Percentiles rank a stretch among this genome's conserved stretches.
Evolutionary conservation across 176 grass and related monocot genomes (phyloP).

Genomic region (Bonia amplexicaulis): DNA sequence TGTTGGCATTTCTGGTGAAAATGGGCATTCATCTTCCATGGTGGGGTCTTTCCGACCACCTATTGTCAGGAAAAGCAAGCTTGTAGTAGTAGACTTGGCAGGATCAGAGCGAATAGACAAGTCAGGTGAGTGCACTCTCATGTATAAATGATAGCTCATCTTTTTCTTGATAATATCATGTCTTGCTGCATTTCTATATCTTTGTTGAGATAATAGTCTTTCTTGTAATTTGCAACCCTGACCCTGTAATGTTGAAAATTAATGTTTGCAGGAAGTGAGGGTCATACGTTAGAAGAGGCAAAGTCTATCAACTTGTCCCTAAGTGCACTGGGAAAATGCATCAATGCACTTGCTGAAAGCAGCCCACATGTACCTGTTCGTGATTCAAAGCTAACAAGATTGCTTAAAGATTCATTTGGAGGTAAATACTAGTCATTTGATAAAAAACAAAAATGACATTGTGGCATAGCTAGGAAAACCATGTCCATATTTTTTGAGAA

Average conservation of each 20-base stretch:
- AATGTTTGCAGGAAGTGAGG: constrained; percentile 79
- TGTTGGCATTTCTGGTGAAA: constrained; percentile 57
- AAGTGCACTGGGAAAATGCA: constrained; percentile 94
- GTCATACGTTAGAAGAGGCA: constrained; percentile 97
- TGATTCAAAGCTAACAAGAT: constrained; percentile 98
- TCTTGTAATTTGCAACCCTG: not conserved
- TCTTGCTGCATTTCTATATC: not conserved
- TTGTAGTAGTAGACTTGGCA: constrained; percentile 96
- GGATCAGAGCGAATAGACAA: constrained; percentile 98
- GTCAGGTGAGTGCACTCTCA: constrained; percentile 48
- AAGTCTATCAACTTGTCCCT: constrained; percentile 98
- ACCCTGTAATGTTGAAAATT: constrained; percentile 2
- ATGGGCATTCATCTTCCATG: constrained; percentile 81
- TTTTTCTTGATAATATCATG: not conserved
- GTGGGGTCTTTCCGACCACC: constrained; percentile 81
- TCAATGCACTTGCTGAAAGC: constrained; percentile 98
- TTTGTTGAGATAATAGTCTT: not conserved
- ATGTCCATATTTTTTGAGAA: not conserved
- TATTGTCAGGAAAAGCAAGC: constrained; percentile 92
- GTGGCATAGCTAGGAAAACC: not conserved
- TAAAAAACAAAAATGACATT: not conserved
- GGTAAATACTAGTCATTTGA: constrained; percentile 33
- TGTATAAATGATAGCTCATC: not conserved
- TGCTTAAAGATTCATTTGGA: constrained; percentile 99
- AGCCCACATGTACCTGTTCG: constrained; percentile 93